Base-by-base conservation (phyloP, 176 grass and related monocot species). In the Oryza meyeriana region DNA sequence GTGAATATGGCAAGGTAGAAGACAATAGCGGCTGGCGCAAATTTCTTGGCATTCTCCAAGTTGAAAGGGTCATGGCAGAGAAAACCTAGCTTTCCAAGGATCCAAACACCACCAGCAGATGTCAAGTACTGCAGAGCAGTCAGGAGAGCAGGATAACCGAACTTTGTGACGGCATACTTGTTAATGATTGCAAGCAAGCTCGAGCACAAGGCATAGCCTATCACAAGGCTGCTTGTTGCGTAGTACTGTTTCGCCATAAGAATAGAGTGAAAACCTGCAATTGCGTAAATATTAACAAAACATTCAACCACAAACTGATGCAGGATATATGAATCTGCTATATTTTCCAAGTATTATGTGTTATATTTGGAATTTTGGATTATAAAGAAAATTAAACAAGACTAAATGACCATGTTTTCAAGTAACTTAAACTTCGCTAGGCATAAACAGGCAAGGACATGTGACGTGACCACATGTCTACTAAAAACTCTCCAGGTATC, bases 1-100 rank as follows among this genome's bases (percentile, higher is more conserved):
- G 94, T 97, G 84, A 97, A 97, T 85, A 97, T 97, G 74, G 94
- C 94, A 34, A 97, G 88, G 84, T 97, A 97, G 72, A 97, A 97
- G 75, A 97, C 84, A 30, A 74, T 22, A 65, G 94, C 94, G 10
- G 94, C 94, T 0, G 94, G 94, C 24, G 85, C 78, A 0, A 97
- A 97, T 69, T 93, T 97, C 74, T 91, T 97, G 75, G 94, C 94
- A 18, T 86, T 97, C 76, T 91, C 86, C 26, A 87, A 64, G 27
- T 87, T 97, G 85, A 97, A 93, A 24, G 86, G 31, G 22, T 97
- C 94, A 77, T 97, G 91, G 69, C 17, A 79, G 6, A 97, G 90
- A 71, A 93, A 76, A 5, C 88, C 88, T 32, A 97, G 80, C 78
- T 93, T 97, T 47, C 94, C 88, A 20, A 97, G 94, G 44, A 79